Evolutionary conservation across 179 eudicot species (phyloP).

Genomic region (Actinidia polygama): DNA sequence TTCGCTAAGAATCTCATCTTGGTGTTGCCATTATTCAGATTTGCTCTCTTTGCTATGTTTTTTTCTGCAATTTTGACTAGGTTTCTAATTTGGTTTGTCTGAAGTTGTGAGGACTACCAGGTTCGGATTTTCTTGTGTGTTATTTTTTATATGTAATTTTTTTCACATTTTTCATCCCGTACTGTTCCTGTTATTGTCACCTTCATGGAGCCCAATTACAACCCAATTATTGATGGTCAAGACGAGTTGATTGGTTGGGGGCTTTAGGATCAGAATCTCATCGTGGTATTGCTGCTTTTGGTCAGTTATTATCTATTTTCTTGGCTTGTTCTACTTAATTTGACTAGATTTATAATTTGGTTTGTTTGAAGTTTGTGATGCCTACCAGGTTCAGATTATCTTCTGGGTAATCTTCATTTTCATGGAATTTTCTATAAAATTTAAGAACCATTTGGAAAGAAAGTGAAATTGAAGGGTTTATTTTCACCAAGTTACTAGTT

Average conservation of each 20-base stretch:
- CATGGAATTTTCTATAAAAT: background rate
- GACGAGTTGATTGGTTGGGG: constrained; percentile 11
- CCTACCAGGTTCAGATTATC: too few relatives aligned
- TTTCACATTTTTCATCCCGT: too few relatives aligned
- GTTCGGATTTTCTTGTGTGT: too few relatives aligned
- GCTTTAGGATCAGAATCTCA: constrained; percentile 12
- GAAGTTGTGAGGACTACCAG: background rate
- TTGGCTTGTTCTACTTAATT: background rate
- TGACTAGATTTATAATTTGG: background rate
- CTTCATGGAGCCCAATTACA: too few relatives aligned
- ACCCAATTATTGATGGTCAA: too few relatives aligned
- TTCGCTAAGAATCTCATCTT: constrained; percentile 20
- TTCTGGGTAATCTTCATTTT: background rate
- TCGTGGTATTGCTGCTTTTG: constrained; percentile 19
- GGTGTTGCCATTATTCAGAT: constrained; percentile 19
- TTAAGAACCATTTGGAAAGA: background rate
- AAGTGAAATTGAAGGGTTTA: background rate
- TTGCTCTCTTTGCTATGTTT: constrained; percentile 2
- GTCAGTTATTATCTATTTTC: constrained; percentile 12
- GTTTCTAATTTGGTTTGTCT: constrained; percentile 2
- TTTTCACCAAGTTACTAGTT: background rate
- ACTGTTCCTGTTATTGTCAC: too few relatives aligned
- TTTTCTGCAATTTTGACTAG: constrained; percentile 10
- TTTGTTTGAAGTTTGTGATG: background rate
- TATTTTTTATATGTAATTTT: background rate